Conservation (phyloP, 352 stramenopile species). For the Pseudoperonospora humuli region DNA sequence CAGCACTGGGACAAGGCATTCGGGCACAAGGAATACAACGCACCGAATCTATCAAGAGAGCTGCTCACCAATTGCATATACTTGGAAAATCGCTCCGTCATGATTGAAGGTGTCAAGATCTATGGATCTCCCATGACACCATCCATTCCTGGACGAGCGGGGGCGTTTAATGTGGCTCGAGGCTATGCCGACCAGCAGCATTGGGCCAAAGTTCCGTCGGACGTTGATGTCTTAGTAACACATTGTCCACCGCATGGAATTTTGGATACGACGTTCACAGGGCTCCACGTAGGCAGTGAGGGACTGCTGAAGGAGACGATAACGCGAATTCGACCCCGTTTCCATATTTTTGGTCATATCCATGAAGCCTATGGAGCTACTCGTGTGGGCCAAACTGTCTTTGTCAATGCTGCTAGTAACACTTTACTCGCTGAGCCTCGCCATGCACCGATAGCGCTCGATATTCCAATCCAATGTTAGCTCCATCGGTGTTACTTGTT, state of each 20-base stretch:
- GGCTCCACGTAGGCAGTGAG: constrained; percentile 68
- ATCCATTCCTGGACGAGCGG: constrained; percentile 49
- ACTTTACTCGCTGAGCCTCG: constrained; percentile 48
- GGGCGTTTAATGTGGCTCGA: constrained; percentile 66
- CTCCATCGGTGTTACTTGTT: no score
- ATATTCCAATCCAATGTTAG: no score
- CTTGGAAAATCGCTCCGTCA: constrained; percentile 58
- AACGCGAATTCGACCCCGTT: constrained; percentile 63
- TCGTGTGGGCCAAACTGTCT: constrained; percentile 71
- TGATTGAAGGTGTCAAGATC: constrained; percentile 68
- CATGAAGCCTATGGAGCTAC: constrained; percentile 83
- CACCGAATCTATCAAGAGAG: constrained; percentile 35
- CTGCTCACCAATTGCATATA: constrained; percentile 73
- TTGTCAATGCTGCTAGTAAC: constrained; percentile 84
- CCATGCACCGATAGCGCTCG: constrained; percentile 69
- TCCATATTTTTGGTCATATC: constrained; percentile 91
- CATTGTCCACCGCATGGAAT: constrained; percentile 85
- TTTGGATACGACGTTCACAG: constrained; percentile 61
- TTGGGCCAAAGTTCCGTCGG: constrained; percentile 57
- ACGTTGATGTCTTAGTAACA: constrained; percentile 86
- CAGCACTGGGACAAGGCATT: constrained; percentile 53
- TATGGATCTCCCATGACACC: constrained; percentile 74
- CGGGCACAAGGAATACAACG: constrained; percentile 53
- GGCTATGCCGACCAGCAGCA: constrained; percentile 57
- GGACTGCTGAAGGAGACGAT: constrained; percentile 75